phyloP scores from a whole-genome alignment of 2,329 filamentous ascomycete genomes.

The Aspergillus candidus region DNA sequence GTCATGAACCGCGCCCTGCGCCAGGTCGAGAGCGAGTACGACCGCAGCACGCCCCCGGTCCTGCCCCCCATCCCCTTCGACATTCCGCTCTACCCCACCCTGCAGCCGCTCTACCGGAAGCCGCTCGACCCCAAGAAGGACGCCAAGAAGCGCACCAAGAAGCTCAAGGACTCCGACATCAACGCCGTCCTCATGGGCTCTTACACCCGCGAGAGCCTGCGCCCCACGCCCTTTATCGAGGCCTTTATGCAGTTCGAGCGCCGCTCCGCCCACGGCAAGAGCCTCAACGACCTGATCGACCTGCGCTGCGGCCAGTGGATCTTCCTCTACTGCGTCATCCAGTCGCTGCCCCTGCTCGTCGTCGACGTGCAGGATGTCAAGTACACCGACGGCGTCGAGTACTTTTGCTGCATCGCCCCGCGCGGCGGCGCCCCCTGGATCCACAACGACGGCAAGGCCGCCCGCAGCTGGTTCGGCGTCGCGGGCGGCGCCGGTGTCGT shows the following conservation, averaged over 20 bases:
- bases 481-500: conserved; percentile 60
- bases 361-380: conserved; percentile 44
- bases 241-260: conserved; percentile 46
- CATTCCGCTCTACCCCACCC: conserved; percentile 67
- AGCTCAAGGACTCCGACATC: conserved; percentile 72
- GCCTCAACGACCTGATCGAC: conserved; percentile 40
- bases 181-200: conserved; percentile 70
- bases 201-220: conserved; percentile 68
- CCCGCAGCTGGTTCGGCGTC: conserved; percentile 45
- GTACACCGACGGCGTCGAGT: conserved; percentile 43
- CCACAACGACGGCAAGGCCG: conserved; percentile 39
- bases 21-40: conserved; percentile 77
- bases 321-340: conserved; percentile 46
- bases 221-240: conserved; percentile 43
- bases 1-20: conserved; percentile 65
- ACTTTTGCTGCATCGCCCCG: conserved; percentile 46
- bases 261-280: conserved; percentile 39
- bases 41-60: conserved; percentile 81
- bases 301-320: conserved; percentile 48
- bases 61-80: conserved; percentile 89
- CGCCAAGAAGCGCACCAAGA: conserved; percentile 62
- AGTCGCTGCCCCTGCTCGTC: conserved; percentile 44
- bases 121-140: conserved; percentile 67
- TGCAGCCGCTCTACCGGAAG: conserved; percentile 60
- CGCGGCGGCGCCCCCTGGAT: conserved; percentile 46